These are phyloP conservation scores for Trichoderma erinaceum DNA, from an alignment of 495 filamentous ascomycete genomes.

Conservation along the genomic window DNA sequence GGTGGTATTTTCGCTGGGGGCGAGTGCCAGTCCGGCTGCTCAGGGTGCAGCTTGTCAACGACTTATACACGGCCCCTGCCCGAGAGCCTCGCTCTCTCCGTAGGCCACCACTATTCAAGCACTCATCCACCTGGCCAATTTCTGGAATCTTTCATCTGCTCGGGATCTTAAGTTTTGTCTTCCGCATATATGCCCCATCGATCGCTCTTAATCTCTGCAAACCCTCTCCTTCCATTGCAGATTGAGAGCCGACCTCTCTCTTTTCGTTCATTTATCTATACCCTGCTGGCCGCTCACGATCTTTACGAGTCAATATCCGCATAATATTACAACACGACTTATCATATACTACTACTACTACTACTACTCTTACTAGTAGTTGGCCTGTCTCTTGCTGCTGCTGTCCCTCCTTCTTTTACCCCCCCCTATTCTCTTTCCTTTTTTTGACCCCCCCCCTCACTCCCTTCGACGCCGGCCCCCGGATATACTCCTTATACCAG, in stretches of 20 bases:
- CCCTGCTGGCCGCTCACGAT: conserved; percentile 10
- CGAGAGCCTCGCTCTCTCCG: conserved; percentile 8
- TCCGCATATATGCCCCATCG: conserved; percentile 9
- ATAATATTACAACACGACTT: background rate
- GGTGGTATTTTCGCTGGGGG: conserved; percentile 6
- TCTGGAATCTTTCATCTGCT: conserved; percentile 5
- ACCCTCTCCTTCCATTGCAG: background rate
- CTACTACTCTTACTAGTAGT: background rate
- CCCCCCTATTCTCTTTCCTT: background rate
- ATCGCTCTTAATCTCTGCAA: conserved; percentile 7
- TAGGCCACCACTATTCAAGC: background rate
- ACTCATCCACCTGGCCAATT: conserved; percentile 3
- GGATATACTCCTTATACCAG: background rate
- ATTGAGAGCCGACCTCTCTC: background rate
- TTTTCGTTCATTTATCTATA: conserved; percentile 3
- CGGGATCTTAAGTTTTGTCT: background rate
- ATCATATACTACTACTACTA: background rate
- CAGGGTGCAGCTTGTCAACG: conserved; percentile 8
- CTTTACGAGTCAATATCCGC: conserved; percentile 5
- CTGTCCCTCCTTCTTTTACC: background rate
- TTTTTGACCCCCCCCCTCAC: background rate
- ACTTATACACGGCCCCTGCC: conserved; percentile 12
- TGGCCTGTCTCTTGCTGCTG: background rate
- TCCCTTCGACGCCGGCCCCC: conserved; percentile 1
- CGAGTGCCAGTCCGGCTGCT: conserved; percentile 2